Base-by-base conservation (phyloP, 768 basidiomycete species). In the Leccinum longicurvipes region DNA sequence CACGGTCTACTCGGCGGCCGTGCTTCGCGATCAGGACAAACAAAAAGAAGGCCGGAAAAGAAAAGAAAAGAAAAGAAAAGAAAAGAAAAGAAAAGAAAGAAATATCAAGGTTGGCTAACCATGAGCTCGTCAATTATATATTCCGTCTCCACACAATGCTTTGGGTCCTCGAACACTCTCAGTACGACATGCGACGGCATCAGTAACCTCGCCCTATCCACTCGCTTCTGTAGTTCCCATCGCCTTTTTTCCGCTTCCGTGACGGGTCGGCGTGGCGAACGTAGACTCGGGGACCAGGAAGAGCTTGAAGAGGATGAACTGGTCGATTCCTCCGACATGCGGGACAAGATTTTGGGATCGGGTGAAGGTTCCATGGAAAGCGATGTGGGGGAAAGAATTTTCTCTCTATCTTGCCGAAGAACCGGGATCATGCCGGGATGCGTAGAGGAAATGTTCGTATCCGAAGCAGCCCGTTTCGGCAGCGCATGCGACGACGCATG, bases 131-230 rank as follows among this genome's bases (percentile, higher is more conserved):
- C 63, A 49, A 83, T 63, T 54, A 82, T 73, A 47, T 76, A 71
- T 34, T 71, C 72, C 23, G 77, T 80, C 70, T 92, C 90, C 15
- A 79, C 75, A 65, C 89, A 91, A 62, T 93, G 88, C 59, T 63
- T 72, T 10, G 91, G 85, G 41, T 82, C 69, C 61, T 82, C 78
- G 67, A 93, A 93, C 25, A 91, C 67, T 51, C 88, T 78, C 64
- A 92, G 68, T 19, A 74, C 70, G 10, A 90, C 75, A 59, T 81
- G 73, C 28, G 69, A 61, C 5, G 87, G 85, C 63, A 89, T 80
- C 65, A 78, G 70, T 59, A 73, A 76, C 53, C 87, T 73, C 25
- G 87, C 88, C 56, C 72, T 75, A 72, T 82, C 82, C 52, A 92
- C 79, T 29, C 90, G 74, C 60, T 68, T 70, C 73, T 91, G 87